Evolutionary conservation across 2,329 filamentous ascomycete genomes (phyloP), one percentile per base, ranked within the genome.

Genomic region (Arthrinium puccinioides): DNA sequence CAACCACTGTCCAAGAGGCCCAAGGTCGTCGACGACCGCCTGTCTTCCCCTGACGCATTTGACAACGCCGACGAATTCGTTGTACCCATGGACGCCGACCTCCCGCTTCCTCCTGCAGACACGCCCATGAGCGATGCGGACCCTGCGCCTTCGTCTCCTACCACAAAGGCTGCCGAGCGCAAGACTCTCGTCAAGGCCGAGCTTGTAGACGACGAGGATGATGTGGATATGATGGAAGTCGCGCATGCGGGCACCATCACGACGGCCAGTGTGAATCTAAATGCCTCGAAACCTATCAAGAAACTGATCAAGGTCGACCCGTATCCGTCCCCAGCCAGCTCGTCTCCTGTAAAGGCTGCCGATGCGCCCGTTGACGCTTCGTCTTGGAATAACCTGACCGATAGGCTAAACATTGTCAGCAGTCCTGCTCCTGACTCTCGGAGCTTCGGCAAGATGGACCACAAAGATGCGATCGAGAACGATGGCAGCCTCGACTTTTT

Each of bases 401-500:
- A 80, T 53, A 90, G 83, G 51, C 72, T 98, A 44, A 95, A 94
- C 50, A 82, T 96, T 25, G 71, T 92, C 46, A 87, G 76, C 59
- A 87, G 80, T 52, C 81, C 87, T 4, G 68, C 74, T 5, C 57
- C 76, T 4, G 82, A 87, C 46, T 66, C 69, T 23, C 67, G 68
- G 19, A 71, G 67, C 8, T 76, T 86, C 46, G 88, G 88, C 27
- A 98, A 97, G 62, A 73, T 96, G 33, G 79, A 83, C 45, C 74
- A 86, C 40, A 77, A 84, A 44, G 84, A 94, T 60, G 88, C 86
- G n/a, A 65, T 94, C n/a, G 90, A 97, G 58, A 80, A 86, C 44
- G 89, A 98, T 53, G 92, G 90, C 24, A 94, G 85, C 49, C 70
- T 98, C 21, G 82, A 83, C 48, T 87, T 98, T 67, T 98, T 96